These are phyloP conservation scores for Colletotrichum godetiae DNA, from an alignment of 2,329 filamentous ascomycete species.

Conservation along the genomic window DNA sequence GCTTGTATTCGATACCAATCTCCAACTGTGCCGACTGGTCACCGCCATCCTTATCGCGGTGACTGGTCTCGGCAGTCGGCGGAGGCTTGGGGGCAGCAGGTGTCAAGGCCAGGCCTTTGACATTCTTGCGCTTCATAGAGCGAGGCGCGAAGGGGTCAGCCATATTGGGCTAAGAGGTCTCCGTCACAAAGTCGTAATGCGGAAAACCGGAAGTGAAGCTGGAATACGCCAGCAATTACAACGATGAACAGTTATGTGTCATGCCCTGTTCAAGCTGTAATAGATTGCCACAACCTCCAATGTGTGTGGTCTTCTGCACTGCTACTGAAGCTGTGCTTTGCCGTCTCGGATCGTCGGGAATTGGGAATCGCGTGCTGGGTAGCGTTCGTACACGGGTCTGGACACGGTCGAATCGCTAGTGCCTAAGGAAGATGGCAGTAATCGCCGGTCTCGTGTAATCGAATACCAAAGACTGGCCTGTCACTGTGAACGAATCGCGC, in stretches of 20 bases:
- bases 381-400: not conserved
- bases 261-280: not conserved
- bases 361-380: not conserved
- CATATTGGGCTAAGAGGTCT: slow-evolving; percentile 55
- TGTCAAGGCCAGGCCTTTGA: slow-evolving; percentile 92
- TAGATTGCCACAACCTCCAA: not conserved
- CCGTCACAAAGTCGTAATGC: not conserved
- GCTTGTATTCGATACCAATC: slow-evolving; percentile 96
- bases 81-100: slow-evolving; percentile 79
- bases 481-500: not conserved
- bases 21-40: slow-evolving; percentile 78
- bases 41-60: slow-evolving; percentile 68
- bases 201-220: not conserved
- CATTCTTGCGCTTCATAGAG: slow-evolving; percentile 99
- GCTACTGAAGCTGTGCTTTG: not conserved
- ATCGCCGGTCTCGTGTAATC: not conserved
- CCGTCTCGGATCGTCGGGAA: not conserved
- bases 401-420: not conserved
- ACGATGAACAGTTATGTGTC: slow-evolving; percentile 3
- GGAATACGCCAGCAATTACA: slow-evolving; percentile 12
- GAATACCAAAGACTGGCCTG: not conserved
- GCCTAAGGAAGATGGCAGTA: not conserved
- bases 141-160: slow-evolving; percentile 72
- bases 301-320: not conserved
- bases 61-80: slow-evolving; percentile 78